Conservation (phyloP, 192 early-diverging fungal genomes). For the Mortierella hygrophila region DNA sequence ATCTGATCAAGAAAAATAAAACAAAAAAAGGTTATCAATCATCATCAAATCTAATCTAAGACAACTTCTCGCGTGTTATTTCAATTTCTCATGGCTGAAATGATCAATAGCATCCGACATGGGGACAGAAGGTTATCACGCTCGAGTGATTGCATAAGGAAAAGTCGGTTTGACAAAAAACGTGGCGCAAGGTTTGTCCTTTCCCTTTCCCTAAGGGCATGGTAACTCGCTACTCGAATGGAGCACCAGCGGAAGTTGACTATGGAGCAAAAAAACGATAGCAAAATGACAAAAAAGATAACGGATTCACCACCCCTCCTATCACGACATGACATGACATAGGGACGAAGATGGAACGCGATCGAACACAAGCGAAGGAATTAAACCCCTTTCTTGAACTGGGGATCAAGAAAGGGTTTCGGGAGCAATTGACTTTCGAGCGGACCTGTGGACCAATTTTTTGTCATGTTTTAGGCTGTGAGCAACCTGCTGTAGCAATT, state of each 20-base stretch:
- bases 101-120: too few species aligned
- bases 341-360: not conserved
- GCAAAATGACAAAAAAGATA: not conserved
- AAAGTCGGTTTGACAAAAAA: too few species aligned
- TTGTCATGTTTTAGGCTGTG: too few species aligned
- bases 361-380: not conserved
- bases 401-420: not conserved
- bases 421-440: not conserved
- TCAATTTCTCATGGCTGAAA: too few species aligned
- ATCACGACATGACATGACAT: not conserved
- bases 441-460: constrained; percentile 2
- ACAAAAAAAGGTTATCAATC: not conserved
- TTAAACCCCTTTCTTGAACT: not conserved
- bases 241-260: too few species aligned
- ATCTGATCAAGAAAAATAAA: not conserved
- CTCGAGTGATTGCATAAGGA: too few species aligned
- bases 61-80: too few species aligned
- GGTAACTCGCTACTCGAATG: too few species aligned
- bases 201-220: too few species aligned
- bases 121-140: too few species aligned
- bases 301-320: not conserved
- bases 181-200: too few species aligned
- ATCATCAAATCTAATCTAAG: too few species aligned
- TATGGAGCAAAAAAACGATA: not conserved
- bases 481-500: not conserved